Evolutionary conservation across 1,139 yeast genomes (phyloP), one percentile per base, ranked within the genome.

Genomic region (Geotrichum carabidarum): DNA sequence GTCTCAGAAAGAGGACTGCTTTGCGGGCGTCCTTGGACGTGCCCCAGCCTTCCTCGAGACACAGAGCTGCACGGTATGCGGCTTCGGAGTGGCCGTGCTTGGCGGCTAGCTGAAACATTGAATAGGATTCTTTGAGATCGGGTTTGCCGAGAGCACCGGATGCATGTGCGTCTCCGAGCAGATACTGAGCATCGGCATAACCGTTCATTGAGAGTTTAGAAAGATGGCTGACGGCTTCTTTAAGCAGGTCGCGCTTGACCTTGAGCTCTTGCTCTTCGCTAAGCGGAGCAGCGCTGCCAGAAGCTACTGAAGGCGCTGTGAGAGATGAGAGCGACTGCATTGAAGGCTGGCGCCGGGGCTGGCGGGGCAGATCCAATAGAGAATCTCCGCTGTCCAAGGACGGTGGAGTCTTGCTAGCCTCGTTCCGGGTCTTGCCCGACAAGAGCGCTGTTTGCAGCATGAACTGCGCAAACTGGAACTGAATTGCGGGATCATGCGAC

Each of bases 1-100:
- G 84, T 65, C 86, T 85, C 58, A 89, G 74, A 68, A 84, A 90
- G 61, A 87, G 95, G 11, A 89, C 74, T 1, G 95, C 93, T 64
- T 89, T 85, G 56, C 95, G 78, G 0, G 95, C 83, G 69, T 93
- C 97, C 64, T 94, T 80, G 14, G 90, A 83, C 5, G 94, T 86
- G 7, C 99, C 99, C 71, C 91, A 75, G 5, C 98, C 98, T 71
- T 89, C 95, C 70, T 91, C 96, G 63, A 84, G 86, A 69, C 97
- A 91, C 58, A 86, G 80, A 0, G 97, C 89, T 0, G 96, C 86
- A 63, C 98, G 80, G 70, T 86, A 93, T 0, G 96, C 91, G 54
- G 94, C 82, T 69, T 93, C 98, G 9, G 86, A 78, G 66, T 93
- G 98, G 30, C 93, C 95, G 62, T 87, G 93, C 68, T 91, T 93